Percentiles rank a stretch among this genome's conserved stretches.
phyloP scores from a whole-genome alignment of 371 early-diverging fungal species.

The Lichtheimia ornata region DNA sequence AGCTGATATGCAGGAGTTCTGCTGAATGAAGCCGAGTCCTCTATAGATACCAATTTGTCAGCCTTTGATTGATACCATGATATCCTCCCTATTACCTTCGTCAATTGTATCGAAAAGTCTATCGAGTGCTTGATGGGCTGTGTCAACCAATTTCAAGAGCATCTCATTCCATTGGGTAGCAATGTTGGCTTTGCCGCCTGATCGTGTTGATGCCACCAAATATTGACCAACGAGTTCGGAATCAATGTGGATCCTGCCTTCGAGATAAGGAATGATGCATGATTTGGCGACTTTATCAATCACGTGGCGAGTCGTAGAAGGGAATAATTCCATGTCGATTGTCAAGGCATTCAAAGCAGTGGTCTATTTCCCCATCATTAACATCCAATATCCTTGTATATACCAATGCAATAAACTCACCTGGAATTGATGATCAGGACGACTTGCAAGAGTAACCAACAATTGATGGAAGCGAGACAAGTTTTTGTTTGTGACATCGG shows the following conservation, averaged over 20 bases:
- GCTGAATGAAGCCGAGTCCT: slow-evolving; percentile 18
- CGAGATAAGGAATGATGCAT: slow-evolving; percentile 49
- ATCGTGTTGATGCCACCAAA: slow-evolving; percentile 41
- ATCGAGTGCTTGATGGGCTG: slow-evolving; percentile 52
- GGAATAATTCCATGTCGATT: slow-evolving; percentile 50
- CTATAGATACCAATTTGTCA: slow-evolving; percentile 10
- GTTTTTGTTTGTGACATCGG: slow-evolving; percentile 57
- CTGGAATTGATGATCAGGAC: slow-evolving; percentile 40
- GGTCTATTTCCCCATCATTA: slow-evolving; percentile 22
- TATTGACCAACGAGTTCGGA: slow-evolving; percentile 43
- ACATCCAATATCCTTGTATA: background rate
- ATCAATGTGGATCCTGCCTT: slow-evolving; percentile 26
- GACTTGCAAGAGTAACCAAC: slow-evolving; percentile 43
- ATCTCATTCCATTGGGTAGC: slow-evolving; percentile 53
- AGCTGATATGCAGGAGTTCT: slow-evolving; percentile 28
- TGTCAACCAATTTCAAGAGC: slow-evolving; percentile 47
- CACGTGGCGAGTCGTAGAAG: slow-evolving; percentile 56
- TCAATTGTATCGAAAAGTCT: slow-evolving; percentile 57
- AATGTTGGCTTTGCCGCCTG: slow-evolving; percentile 45
- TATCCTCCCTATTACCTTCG: slow-evolving; percentile 48
- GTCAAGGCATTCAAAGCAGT: slow-evolving; percentile 50
- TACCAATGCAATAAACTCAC: slow-evolving; percentile 23
- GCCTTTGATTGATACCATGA: background rate
- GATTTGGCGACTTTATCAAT: slow-evolving; percentile 51
- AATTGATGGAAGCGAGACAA: slow-evolving; percentile 55